Conservation (phyloP, 257 asterid species). For the Sherardia arvensis region DNA sequence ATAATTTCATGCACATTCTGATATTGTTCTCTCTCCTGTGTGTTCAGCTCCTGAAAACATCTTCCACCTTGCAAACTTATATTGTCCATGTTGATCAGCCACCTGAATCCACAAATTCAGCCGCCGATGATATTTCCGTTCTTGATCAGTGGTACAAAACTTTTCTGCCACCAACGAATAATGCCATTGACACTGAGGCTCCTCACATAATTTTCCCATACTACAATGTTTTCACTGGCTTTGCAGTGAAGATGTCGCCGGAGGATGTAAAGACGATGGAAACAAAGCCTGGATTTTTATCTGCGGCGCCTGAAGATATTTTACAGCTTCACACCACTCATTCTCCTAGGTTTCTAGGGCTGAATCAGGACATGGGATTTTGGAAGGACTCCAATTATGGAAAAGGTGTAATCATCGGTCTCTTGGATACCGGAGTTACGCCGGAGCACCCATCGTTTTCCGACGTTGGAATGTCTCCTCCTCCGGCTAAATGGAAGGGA, state of each 20-base stretch:
- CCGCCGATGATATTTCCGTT: not conserved
- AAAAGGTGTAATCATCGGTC: not conserved
- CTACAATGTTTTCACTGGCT: constrained; percentile 7
- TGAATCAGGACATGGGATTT: constrained; percentile 9
- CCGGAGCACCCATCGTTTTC: too few relatives aligned
- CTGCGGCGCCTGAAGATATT: not conserved
- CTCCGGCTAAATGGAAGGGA: constrained; percentile 5
- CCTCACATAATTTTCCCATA: constrained; percentile 1
- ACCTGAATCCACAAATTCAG: not conserved
- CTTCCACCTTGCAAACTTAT: not conserved
- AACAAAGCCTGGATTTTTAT: constrained; percentile 1
- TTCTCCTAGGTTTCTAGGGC: constrained; percentile 1
- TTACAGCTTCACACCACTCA: not conserved
- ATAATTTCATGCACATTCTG: not conserved
- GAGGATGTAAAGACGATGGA: constrained; percentile 3
- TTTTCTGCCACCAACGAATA: not conserved
- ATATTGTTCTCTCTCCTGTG: not conserved
- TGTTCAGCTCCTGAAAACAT: not conserved
- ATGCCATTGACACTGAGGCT: not conserved
- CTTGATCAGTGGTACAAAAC: not conserved
- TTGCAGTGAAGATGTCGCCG: not conserved
- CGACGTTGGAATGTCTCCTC: too few relatives aligned
- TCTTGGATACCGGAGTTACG: too few relatives aligned
- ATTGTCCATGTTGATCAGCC: not conserved
- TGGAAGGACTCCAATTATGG: constrained; percentile 5